A percentile compares a stretch with the other conserved stretches of the same genome.
These are phyloP conservation scores for Nigrospora sphaerica DNA, from an alignment of 2,329 filamentous ascomycete species.

Conservation along the genomic window DNA sequence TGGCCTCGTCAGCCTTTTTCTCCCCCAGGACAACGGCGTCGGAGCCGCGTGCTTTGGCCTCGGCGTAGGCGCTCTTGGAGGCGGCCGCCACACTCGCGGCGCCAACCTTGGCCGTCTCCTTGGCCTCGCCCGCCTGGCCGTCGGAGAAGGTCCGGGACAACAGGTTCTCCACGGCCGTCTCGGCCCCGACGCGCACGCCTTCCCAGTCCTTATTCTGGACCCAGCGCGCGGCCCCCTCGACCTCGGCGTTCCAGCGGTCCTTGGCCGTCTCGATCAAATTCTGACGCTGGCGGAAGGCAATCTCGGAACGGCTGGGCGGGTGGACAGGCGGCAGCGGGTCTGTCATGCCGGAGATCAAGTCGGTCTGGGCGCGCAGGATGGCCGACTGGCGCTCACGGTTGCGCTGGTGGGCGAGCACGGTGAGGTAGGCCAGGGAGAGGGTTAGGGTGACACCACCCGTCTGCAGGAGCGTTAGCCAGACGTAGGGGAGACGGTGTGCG, in stretches of 20 bases:
- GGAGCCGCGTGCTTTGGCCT: conserved; percentile 19
- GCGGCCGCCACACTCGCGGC: conserved; percentile 17
- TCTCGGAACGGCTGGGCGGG: conserved; percentile 42
- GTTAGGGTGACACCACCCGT: conserved; percentile 71
- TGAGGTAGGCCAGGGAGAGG: conserved; percentile 65
- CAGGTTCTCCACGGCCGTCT: conserved; percentile 38
- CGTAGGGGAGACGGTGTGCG: too few relatives aligned
- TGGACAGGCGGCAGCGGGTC: conserved; percentile 37
- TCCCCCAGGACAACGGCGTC: conserved; percentile 18
- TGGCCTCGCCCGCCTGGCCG: conserved; percentile 10
- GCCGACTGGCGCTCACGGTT: conserved; percentile 55
- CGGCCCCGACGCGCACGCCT: conserved; percentile 51
- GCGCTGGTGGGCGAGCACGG: conserved; percentile 61
- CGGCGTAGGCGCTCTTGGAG: conserved; percentile 20
- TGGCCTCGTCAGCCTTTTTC: conserved; percentile 25
- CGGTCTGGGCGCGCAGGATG: conserved; percentile 49
- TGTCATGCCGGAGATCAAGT: conserved; percentile 44
- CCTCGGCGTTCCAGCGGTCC: conserved; percentile 70
- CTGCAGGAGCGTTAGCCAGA: conserved; percentile 29
- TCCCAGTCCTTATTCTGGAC: conserved; percentile 61
- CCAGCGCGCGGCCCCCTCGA: conserved; percentile 59
- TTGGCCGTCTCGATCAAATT: conserved; percentile 62
- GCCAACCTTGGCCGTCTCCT: conserved; percentile 22
- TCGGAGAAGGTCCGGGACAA: conserved; percentile 29
- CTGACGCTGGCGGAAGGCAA: conserved; percentile 42